Conservation (phyloP, 2,329 filamentous ascomycete genomes). For the Diaporthe helianthi region DNA sequence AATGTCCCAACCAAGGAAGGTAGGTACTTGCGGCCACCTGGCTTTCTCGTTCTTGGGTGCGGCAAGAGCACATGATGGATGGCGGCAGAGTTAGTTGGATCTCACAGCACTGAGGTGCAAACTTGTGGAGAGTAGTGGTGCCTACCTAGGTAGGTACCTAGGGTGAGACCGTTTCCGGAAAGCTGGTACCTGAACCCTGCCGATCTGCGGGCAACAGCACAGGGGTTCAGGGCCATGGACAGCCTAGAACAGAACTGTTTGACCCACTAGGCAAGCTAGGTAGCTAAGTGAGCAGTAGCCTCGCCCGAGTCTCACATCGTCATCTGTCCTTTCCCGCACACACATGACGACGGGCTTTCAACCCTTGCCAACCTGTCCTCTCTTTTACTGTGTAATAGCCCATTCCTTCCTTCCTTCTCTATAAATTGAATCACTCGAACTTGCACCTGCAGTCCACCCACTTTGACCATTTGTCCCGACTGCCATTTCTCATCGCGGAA, state of each 20-base stretch:
- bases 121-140: neutral
- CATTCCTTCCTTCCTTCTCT: neutral
- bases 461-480: neutral
- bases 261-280: slow-evolving; percentile 7
- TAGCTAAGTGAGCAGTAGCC: slow-evolving; percentile 19
- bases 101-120: no score
- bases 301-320: slow-evolving; percentile 13
- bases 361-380: neutral
- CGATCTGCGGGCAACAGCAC: neutral
- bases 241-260: neutral
- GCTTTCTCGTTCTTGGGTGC: neutral
- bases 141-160: no score
- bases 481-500: neutral
- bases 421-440: neutral
- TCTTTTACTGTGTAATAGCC: neutral
- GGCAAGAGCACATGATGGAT: neutral
- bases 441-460: neutral
- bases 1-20: neutral
- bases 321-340: slow-evolving; percentile 30
- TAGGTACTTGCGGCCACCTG: neutral
- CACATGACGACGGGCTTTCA: neutral
- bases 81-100: no score
- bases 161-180: neutral
- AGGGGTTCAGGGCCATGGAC: slow-evolving; percentile 5
- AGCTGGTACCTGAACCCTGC: slow-evolving; percentile 17